Evolutionary conservation across 2,329 filamentous ascomycete genomes (phyloP), one percentile per base, ranked within the genome.

Genomic region (Coniochaeta sp.): DNA sequence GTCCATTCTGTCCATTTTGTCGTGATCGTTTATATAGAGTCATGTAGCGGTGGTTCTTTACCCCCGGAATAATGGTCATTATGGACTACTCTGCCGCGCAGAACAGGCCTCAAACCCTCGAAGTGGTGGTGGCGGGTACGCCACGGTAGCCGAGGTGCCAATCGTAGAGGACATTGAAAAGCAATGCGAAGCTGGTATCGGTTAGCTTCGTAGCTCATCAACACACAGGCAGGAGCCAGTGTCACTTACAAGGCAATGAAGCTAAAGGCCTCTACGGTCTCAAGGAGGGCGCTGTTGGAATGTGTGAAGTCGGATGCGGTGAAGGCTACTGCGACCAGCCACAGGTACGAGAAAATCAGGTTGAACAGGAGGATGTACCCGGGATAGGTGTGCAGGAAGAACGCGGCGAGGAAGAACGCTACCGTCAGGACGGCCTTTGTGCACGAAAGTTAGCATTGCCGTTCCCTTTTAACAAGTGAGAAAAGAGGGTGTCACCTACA

Each of bases 291-390:
- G 58, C 63, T 63, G 30, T 63, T 60, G 38, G 67, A 63, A 60
- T 64, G 57, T 47, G 64, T 71, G 64, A 66, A 73, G 36, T 68
- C 66, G 52, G 63, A 60, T 24, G 71, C 70, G 12, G 69, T 65
- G 52, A 72, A 72, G 9, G 67, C 69, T 32, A 73, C 70, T 3
- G 63, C 65, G 50, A 71, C 71, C 12, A 73, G 63, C 71, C 71
- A 73, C 12, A 73, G 70, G 61, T 72, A 72, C 22, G 70, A 71
- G 62, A 73, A 73, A 57, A 73, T 68, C 58, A 72, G 64, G 65
- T 73, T 72, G 66, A 73, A 72, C 9, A 72, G 61, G 26, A 71
- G 62, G 36, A 68, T 47, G 40, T 66, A 68, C 32, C 68, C 66
- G 0, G 66, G 65, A 28, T 64, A 65, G 7, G 64, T 50, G 58